phyloP scores from a whole-genome alignment of 2,329 filamentous ascomycete genomes.

The Aspergillus sp. region DNA sequence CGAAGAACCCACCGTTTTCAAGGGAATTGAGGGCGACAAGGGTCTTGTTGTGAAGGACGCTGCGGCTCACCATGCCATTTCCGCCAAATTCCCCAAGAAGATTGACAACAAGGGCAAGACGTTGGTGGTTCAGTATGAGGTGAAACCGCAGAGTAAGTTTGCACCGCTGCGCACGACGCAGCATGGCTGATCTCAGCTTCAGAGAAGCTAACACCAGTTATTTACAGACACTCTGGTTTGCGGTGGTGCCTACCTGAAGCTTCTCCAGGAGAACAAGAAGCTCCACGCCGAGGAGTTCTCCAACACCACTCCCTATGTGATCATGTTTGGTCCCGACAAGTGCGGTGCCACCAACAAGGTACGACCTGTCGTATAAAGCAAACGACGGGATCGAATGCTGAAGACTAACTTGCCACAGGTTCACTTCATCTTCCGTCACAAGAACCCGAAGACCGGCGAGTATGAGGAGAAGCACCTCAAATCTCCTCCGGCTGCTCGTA shows the following conservation, averaged over 20 bases:
- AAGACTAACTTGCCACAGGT: conserved; percentile 36
- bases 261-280: conserved; percentile 93
- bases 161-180: neutral
- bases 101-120: conserved; percentile 97
- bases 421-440: conserved; percentile 98
- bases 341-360: conserved; percentile 99
- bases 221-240: conserved; percentile 82
- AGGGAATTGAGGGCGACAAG: conserved; percentile 91
- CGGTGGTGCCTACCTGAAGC: conserved; percentile 98
- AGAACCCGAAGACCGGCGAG: conserved; percentile 99
- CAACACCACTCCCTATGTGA: conserved; percentile 93
- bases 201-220: conserved; percentile 25
- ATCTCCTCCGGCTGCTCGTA: conserved; percentile 73
- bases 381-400: neutral
- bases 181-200: neutral
- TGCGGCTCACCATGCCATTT: conserved; percentile 97
- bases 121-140: conserved; percentile 96
- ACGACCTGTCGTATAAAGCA: conserved; percentile 31
- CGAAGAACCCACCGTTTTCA: conserved; percentile 83
- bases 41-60: conserved; percentile 97
- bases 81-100: conserved; percentile 93
- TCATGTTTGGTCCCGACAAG: conserved; percentile 99
- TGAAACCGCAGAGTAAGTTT: conserved; percentile 89
- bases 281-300: conserved; percentile 97
- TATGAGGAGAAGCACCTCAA: conserved; percentile 99